Conservation (phyloP, 2,329 filamentous ascomycete genomes). For the Colletotrichum nymphaeae region DNA sequence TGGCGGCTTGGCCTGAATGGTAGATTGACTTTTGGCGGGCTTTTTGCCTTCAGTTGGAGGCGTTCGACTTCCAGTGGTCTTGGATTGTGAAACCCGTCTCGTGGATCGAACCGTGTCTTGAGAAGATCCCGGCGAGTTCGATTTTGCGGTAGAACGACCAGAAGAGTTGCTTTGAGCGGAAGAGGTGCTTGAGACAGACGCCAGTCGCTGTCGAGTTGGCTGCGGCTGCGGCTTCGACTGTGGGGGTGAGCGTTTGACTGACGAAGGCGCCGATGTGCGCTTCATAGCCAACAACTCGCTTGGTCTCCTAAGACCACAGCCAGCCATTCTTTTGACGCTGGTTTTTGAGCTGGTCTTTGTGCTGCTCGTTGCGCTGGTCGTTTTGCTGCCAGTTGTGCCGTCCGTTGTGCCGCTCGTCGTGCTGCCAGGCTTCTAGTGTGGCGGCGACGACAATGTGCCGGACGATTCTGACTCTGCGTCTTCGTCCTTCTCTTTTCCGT, state of each 20-base stretch:
- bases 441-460: slow-evolving; percentile 66
- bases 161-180: not conserved
- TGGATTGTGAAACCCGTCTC: not conserved
- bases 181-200: not conserved
- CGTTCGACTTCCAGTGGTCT: not conserved
- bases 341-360: not conserved
- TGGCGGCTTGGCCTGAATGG: not conserved
- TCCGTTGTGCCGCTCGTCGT: not conserved
- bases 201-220: not conserved
- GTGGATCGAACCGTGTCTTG: not conserved
- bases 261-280: not conserved
- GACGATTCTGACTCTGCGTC: slow-evolving; percentile 68
- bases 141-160: not conserved
- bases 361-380: not conserved
- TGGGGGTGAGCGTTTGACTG: not conserved
- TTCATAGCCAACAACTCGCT: not conserved
- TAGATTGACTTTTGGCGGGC: not conserved
- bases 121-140: not conserved
- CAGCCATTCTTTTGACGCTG: not conserved
- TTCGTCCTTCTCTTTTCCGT: slow-evolving; percentile 43
- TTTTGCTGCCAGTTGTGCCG: not conserved
- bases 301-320: not conserved
- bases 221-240: not conserved
- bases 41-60: not conserved
- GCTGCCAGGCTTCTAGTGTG: slow-evolving; percentile 38